Percentiles rank a stretch among this genome's conserved stretches.
Evolutionary conservation across 768 basidiomycete species (phyloP).

Genomic region (Neoboletus magnificus): DNA sequence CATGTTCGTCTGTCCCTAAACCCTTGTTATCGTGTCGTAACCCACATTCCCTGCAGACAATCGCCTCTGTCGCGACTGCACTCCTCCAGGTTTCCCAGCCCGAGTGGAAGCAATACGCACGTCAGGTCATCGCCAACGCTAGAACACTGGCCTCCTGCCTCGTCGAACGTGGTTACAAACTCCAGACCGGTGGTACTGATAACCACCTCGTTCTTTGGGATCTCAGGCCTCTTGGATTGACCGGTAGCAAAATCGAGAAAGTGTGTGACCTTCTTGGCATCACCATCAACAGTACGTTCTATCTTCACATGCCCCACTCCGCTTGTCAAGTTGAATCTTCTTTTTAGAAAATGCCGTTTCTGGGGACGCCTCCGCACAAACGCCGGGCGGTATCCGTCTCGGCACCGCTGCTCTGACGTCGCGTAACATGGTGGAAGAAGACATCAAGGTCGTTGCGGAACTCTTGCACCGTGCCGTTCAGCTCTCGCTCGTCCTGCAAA

Average conservation of each 20-base stretch:
- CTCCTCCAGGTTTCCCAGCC: constrained; percentile 90
- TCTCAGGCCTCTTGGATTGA: constrained; percentile 88
- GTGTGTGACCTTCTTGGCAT: constrained; percentile 96
- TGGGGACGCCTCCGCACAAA: constrained; percentile 92
- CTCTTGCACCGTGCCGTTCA: constrained; percentile 96
- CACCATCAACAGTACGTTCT: constrained; percentile 83
- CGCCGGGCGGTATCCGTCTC: constrained; percentile 95
- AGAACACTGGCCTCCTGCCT: constrained; percentile 71
- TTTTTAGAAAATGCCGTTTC: constrained; percentile 89
- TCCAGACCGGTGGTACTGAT: constrained; percentile 95
- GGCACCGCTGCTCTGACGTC: constrained; percentile 94
- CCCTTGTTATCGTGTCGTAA: not conserved
- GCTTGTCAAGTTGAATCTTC: not conserved
- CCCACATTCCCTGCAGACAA: constrained; percentile 55
- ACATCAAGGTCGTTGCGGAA: constrained; percentile 81
- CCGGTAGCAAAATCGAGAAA: constrained; percentile 99
- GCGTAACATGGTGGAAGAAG: constrained; percentile 85
- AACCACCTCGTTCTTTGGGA: constrained; percentile 99
- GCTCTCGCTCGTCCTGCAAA: constrained; percentile 83
- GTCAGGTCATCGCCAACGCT: constrained; percentile 92
- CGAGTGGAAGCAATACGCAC: constrained; percentile 86
- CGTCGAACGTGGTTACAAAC: constrained; percentile 81
- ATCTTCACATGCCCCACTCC: not conserved
- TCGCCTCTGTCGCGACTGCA: constrained; percentile 91
- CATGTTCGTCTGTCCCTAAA: constrained; percentile 53